Conservation (phyloP, 2,329 filamentous ascomycete species). For the Biscogniauxia sp. region DNA sequence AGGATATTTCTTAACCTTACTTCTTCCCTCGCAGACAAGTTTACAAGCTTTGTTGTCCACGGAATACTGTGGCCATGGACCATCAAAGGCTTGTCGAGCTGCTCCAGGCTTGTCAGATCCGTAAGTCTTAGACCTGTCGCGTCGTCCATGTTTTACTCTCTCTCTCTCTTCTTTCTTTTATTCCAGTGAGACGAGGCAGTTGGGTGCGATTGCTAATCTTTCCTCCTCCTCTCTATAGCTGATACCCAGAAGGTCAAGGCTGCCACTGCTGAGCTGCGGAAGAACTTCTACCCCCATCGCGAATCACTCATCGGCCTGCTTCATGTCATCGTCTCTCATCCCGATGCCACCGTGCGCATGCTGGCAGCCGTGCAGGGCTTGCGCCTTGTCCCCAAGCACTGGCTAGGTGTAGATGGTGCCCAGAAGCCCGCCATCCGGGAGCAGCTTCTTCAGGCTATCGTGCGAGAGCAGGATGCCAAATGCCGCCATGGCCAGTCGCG, state of each 20-base stretch:
- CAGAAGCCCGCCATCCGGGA: conserved; percentile 80
- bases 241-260: conserved; percentile 87
- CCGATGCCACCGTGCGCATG: conserved; percentile 73
- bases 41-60: background rate
- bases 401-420: conserved; percentile 68
- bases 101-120: conserved; percentile 82
- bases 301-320: conserved; percentile 82
- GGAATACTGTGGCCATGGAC: conserved; percentile 58
- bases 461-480: conserved; percentile 73
- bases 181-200: background rate
- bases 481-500: conserved; percentile 85
- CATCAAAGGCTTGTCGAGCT: conserved; percentile 81
- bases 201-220: conserved; percentile 31
- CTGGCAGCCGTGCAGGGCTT: conserved; percentile 87
- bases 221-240: conserved; percentile 50
- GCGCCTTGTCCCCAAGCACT: conserved; percentile 81
- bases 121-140: conserved; percentile 51
- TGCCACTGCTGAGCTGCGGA: conserved; percentile 85
- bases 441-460: conserved; percentile 77
- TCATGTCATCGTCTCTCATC: conserved; percentile 81
- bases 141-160: background rate
- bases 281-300: conserved; percentile 86
- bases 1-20: background rate
- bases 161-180: conserved; percentile 9
- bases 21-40: background rate